phyloP scores from a whole-genome alignment of 805 yeast species.

The Komagataella mondaviorum region DNA sequence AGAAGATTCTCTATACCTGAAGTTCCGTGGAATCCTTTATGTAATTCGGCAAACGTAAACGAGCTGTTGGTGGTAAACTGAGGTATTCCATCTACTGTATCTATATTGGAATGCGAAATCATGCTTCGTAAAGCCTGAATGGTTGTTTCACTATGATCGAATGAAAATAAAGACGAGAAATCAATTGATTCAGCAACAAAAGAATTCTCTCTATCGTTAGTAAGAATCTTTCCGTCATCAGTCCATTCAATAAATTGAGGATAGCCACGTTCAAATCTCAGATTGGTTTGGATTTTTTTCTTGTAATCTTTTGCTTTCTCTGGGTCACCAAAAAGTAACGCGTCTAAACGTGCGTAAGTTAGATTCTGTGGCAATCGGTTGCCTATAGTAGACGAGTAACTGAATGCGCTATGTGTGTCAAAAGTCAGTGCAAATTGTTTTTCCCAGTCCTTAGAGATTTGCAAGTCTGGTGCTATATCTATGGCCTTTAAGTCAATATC shows the following conservation, averaged over 20 bases:
- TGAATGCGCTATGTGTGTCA: constrained; percentile 6
- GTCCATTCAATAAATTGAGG: neutral
- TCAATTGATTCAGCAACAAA: neutral
- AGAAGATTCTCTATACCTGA: constrained; percentile 16
- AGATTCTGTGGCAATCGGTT: neutral
- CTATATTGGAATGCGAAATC: neutral
- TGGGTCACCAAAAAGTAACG: constrained; percentile 32
- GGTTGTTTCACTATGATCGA: neutral
- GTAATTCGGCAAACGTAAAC: constrained; percentile 18
- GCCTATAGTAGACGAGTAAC: neutral
- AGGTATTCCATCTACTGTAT: constrained; percentile 19
- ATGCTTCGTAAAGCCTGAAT: neutral
- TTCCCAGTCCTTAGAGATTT: constrained; percentile 49
- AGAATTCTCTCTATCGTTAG: neutral
- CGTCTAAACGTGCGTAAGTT: constrained; percentile 26
- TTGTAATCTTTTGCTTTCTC: constrained; percentile 17
- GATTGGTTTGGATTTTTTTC: constrained; percentile 14
- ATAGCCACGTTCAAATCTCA: constrained; percentile 8
- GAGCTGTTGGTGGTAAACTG: constrained; percentile 14
- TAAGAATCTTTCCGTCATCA: neutral
- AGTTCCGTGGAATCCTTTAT: constrained; percentile 6
- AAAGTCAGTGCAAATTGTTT: constrained; percentile 43
- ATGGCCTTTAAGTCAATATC: constrained; percentile 30
- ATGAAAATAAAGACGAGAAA: neutral
- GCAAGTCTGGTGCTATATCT: constrained; percentile 26